Evolutionary conservation across 2,329 filamentous ascomycete species (phyloP), one percentile per base, ranked within the genome.

Genomic region (Penicillium decumbens): DNA sequence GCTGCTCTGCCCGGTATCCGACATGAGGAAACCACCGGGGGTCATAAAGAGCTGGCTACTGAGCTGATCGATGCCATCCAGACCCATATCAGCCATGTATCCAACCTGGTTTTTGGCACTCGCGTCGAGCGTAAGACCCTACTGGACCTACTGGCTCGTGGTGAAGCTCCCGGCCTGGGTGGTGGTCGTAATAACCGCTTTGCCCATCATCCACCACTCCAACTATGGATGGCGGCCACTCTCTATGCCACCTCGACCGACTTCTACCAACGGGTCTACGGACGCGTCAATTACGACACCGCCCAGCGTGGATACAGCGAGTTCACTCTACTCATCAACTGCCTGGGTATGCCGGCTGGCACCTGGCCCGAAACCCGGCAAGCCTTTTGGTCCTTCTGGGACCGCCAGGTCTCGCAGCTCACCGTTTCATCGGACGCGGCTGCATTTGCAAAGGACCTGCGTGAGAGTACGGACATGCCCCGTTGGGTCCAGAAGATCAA

Each of bases 301-400:
- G 66, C 67, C 4, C 59, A 69, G 30, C 60, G 55, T 6, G 64
- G 58, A 3, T 70, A 68, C 40, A 39, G 45, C 27, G 67, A 70
- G 47, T 69, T 65, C 44, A 51, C 61, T 4, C 42, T 65, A 13
- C 46, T 70, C 12, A 52, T 67, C 39, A 51, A 57, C 39, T 57
- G 56, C 13, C 58, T 70, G 9, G 59, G 59, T 12, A 43, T 69
- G 6, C 61, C 65, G 0, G n/a, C 55, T 0, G 63, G 60, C 1
- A 54, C 54, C 5, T 69, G 67, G 67, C 67, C 67, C 2, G 48
- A 59, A 5, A 57, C 61, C 6, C 64, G 67, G 6, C 54, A 59
- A 35, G 62, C 56, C 1, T 70, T 70, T 42, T 70, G 67, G 67
- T 55, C 48, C n/a, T 70, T 66, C 51, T 70, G 67, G 67, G 67